Conservation (phyloP, 2,329 filamentous ascomycete genomes). For the Curvularia eragrostidis region DNA sequence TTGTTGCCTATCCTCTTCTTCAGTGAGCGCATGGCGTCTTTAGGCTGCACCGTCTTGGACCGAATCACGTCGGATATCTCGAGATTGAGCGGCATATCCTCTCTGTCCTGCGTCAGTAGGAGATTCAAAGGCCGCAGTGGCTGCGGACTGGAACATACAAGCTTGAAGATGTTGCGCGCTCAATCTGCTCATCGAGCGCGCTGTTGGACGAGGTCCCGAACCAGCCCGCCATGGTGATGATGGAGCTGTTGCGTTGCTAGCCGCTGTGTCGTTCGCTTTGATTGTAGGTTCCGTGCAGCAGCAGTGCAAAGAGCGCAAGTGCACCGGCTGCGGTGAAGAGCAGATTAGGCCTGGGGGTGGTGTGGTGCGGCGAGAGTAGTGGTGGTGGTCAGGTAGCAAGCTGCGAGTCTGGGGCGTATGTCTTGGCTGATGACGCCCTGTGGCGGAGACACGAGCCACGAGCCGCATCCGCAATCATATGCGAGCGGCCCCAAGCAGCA, state of each 20-base stretch:
- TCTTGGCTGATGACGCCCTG: conserved; percentile 22
- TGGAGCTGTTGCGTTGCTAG: conserved; percentile 7
- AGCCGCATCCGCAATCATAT: conserved; percentile 17
- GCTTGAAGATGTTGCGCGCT: conserved; percentile 92
- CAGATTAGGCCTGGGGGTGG: neutral
- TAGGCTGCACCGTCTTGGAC: conserved; percentile 95
- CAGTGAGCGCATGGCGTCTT: conserved; percentile 96
- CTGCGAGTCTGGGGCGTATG: conserved; percentile 9
- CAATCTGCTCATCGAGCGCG: conserved; percentile 95
- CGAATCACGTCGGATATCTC: conserved; percentile 98
- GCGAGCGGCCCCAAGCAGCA: conserved; percentile 9
- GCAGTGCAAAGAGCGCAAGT: too few relatives aligned
- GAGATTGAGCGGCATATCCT: conserved; percentile 96
- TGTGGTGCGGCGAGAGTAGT: conserved; percentile 4
- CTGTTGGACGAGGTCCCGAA: conserved; percentile 82
- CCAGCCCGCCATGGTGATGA: conserved; percentile 83
- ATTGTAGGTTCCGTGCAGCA: neutral
- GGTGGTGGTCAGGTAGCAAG: conserved; percentile 21
- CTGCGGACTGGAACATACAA: conserved; percentile 63
- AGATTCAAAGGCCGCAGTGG: neutral
- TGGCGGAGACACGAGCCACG: conserved; percentile 11
- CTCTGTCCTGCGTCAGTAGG: conserved; percentile 59
- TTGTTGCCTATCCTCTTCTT: conserved; percentile 95
- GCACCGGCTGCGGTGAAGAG: neutral
- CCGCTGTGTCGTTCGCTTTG: neutral